phyloP scores from a whole-genome alignment of 768 basidiomycete genomes.

The Sarcomyxa edulis region DNA sequence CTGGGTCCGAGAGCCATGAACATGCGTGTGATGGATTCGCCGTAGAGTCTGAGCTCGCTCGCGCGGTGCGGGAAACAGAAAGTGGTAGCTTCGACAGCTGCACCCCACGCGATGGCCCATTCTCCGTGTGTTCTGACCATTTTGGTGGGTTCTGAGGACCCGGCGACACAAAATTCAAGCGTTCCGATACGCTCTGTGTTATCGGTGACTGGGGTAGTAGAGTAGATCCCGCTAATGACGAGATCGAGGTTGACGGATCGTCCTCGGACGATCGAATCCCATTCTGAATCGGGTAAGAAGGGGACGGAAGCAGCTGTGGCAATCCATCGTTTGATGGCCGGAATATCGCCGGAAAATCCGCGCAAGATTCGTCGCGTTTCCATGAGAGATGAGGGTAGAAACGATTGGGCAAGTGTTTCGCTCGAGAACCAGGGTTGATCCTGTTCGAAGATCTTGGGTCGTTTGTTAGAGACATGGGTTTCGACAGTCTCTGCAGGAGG shows the following conservation, averaged over 20 bases:
- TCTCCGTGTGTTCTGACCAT: slow-evolving; percentile 7
- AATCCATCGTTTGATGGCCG: too few species aligned
- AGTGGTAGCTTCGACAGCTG: slow-evolving; percentile 1
- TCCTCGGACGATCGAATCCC: slow-evolving; percentile 16
- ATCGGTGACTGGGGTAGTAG: slow-evolving; percentile 3
- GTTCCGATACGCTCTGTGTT: slow-evolving; percentile 9
- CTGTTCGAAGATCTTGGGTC: too few species aligned
- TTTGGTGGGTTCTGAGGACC: slow-evolving; percentile 3
- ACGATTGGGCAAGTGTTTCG: slow-evolving; percentile 54
- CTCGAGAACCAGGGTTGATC: slow-evolving; percentile 43
- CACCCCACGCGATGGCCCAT: slow-evolving; percentile 12
- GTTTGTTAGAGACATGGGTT: too few species aligned
- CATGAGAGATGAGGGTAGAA: too few species aligned
- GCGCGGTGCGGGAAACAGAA: slow-evolving; percentile 15
- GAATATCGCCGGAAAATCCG: too few species aligned
- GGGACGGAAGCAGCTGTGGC: background rate
- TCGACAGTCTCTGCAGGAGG: too few species aligned
- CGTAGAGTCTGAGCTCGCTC: slow-evolving; percentile 13
- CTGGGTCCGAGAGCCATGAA: slow-evolving; percentile 6
- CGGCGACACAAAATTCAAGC: slow-evolving; percentile 10
- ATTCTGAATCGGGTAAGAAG: slow-evolving; percentile 20
- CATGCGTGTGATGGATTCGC: slow-evolving; percentile 10
- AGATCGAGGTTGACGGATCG: slow-evolving; percentile 19
- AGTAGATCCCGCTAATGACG: slow-evolving; percentile 12
- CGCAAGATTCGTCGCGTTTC: too few species aligned